Evolutionary conservation across 495 filamentous ascomycete species (phyloP), one percentile per base, ranked within the genome.

Genomic region (Podospora pseudocomata): DNA sequence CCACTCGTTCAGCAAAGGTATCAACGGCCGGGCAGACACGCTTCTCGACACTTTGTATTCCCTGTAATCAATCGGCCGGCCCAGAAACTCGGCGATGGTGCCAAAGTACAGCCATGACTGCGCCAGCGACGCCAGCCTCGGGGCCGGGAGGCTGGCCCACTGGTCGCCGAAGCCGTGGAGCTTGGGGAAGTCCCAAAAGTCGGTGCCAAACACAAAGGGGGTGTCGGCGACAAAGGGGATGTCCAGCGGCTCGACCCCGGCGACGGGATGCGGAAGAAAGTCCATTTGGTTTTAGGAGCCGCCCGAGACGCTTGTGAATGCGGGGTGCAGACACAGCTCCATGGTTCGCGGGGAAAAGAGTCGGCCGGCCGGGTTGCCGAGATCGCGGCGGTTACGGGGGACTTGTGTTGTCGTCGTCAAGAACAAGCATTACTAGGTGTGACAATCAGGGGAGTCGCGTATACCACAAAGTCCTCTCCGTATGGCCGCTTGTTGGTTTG

Each of bases 71-170:
- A 73, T 64, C 6, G 66, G 67, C 44, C 61, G 64, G 60, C 73
- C 73, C 11, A 73, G 64, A n/a, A 74, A 74, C 67, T 74, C 73
- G 34, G 73, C 70, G 34, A 74, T 63, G 53, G 68, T 67, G 19
- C 68, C 73, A 54, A 74, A 74, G 68, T 70, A 74, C 1, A 74
- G 71, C 73, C 73, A 74, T 27, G 68, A 72, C 65, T 74, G 73
- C 7, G 68, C 70, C 16, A 74, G 67, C 13, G 70, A 68, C 1
- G 73, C 73, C 19, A 74, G 64, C 4, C 67, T 66, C n/a, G 62
- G 64, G 4, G 68, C 70, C 32, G 73, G 73, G 13, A 74, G 60
- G n/a, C 68, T 69, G 7, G 71, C 63, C 73, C 73, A 74, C 44
- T 70, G 73, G 30, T 71, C 70, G 56, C 73, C 71, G 13, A 71